Percentiles rank a stretch among this genome's conserved stretches.
phyloP scores from a whole-genome alignment of 169 alveolate genomes.

The Eimeria sp. region DNA sequence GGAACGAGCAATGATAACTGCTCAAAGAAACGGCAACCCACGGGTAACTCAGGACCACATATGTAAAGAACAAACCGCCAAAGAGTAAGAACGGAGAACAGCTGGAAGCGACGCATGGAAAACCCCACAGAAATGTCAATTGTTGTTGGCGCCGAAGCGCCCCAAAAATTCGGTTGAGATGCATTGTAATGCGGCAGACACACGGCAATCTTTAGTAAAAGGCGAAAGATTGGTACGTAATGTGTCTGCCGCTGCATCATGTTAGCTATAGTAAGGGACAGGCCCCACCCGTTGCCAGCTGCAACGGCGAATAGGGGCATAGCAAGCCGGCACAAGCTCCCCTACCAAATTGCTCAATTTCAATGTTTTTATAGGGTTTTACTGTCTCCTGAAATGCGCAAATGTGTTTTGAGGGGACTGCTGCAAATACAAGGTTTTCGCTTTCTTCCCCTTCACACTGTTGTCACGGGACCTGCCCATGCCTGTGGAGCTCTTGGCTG shows the following conservation, averaged over 20 bases:
- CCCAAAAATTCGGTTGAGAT: conserved; percentile 66
- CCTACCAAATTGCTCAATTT: background rate
- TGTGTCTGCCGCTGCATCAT: conserved; percentile 84
- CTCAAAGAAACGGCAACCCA: too few species aligned
- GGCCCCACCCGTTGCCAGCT: conserved; percentile 7
- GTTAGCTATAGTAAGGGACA: background rate
- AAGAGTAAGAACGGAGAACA: too few species aligned
- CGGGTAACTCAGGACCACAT: too few species aligned
- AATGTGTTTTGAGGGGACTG: background rate
- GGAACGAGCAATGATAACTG: too few species aligned
- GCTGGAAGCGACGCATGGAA: too few species aligned
- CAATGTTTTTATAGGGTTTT: background rate
- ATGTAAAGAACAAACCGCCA: too few species aligned
- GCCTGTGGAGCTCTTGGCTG: background rate
- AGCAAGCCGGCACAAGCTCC: background rate
- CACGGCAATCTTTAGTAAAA: conserved; percentile 99
- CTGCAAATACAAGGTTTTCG: background rate
- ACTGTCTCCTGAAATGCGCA: background rate
- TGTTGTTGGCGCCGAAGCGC: conserved; percentile 81
- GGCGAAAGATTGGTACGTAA: conserved; percentile 98
- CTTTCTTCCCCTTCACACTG: background rate
- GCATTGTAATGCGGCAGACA: conserved; percentile 83
- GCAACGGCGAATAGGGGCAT: conserved; percentile 52
- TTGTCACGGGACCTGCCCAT: background rate
- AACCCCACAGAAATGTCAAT: too few species aligned